phyloP scores from a whole-genome alignment of 768 basidiomycete species.

The Galerina marginata region DNA sequence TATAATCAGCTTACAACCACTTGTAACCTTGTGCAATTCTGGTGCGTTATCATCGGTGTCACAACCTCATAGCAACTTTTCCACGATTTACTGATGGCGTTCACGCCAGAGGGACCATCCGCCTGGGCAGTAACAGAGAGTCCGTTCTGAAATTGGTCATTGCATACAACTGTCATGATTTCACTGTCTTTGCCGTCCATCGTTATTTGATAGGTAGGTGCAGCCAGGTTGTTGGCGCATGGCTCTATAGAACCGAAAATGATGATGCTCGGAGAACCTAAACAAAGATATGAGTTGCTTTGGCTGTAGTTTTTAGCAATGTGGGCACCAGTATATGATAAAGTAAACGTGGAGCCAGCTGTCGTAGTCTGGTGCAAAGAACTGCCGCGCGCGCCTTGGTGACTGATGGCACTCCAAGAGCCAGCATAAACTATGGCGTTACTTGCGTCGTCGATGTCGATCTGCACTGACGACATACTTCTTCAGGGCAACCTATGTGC shows the following conservation, averaged over 20 bases:
- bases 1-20: too few relatives aligned
- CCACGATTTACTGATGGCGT: too few relatives aligned
- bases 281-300: not conserved
- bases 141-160: not conserved
- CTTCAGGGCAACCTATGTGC: too few relatives aligned
- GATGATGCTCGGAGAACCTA: not conserved
- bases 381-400: not conserved
- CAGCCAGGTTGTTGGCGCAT: not conserved
- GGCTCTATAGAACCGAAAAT: not conserved
- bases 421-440: not conserved
- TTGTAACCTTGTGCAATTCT: too few relatives aligned
- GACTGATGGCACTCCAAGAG: not conserved
- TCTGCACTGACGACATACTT: not conserved
- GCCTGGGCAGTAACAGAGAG: not conserved
- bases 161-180: not conserved
- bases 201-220: not conserved
- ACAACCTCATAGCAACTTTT: too few relatives aligned
- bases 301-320: not conserved
- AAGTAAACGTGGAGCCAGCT: not conserved
- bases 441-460: not conserved
- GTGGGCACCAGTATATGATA: not conserved
- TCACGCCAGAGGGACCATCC: not conserved
- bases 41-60: too few relatives aligned
- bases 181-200: not conserved
- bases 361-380: not conserved